A percentile compares a stretch with the other conserved stretches of the same genome.
These are phyloP conservation scores for Coemansia sp. DNA, from an alignment of 192 early-diverging fungal genomes.

Conservation along the genomic window DNA sequence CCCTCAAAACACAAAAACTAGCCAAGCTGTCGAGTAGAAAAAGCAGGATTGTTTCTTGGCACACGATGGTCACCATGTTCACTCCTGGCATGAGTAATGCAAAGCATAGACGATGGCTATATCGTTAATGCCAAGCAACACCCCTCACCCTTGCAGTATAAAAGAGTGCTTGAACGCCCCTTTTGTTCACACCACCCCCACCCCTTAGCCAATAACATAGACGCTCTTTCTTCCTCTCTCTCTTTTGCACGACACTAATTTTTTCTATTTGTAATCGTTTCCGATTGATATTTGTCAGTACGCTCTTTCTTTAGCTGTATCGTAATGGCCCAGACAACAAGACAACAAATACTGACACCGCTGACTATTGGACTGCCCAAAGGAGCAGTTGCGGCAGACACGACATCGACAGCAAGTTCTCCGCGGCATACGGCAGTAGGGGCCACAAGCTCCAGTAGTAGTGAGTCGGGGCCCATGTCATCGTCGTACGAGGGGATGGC, in stretches of 20 bases:
- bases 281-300: neutral
- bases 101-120: no score
- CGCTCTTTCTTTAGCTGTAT: no score
- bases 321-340: neutral
- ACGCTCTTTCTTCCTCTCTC: neutral
- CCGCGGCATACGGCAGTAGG: conserved; percentile 2
- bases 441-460: neutral
- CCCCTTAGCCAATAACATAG: neutral
- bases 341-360: neutral
- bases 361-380: neutral
- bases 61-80: no score
- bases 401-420: neutral
- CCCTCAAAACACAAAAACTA: no score
- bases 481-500: conserved; percentile 18
- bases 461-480: conserved; percentile 11
- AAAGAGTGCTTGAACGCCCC: neutral
- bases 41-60: no score
- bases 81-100: no score
- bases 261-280: neutral
- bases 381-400: neutral
- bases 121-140: neutral
- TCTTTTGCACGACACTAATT: neutral
- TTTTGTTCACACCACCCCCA: neutral
- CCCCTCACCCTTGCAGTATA: neutral
- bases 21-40: no score